Evolutionary conservation across 225 moss, liverwort and hornwort genomes (phyloP).

Genomic region (Marchantia polymorpha): DNA sequence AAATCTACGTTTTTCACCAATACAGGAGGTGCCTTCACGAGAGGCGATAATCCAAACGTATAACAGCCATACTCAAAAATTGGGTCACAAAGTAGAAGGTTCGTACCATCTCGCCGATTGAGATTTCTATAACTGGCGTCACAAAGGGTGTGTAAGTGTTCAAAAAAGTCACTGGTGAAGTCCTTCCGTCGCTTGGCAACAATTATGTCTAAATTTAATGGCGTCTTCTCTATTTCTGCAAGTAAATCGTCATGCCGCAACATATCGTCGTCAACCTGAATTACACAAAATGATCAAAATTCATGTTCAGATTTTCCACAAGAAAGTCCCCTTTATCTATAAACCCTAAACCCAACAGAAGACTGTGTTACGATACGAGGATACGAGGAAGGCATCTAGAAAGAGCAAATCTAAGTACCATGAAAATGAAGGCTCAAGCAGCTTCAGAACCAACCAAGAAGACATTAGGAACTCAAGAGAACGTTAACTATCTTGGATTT

Average conservation of each 20-base stretch:
- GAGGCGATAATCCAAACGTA: too few species aligned
- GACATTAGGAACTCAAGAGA: neutral
- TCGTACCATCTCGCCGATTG: slow-evolving; percentile 51
- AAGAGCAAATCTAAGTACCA: neutral
- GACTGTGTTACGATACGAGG: neutral
- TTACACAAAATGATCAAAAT: neutral
- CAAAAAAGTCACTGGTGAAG: slow-evolving; percentile 86
- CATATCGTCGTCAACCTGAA: slow-evolving; percentile 94
- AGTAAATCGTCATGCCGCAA: slow-evolving; percentile 63
- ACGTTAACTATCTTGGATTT: neutral
- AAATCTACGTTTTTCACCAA: too few species aligned
- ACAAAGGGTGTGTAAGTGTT: slow-evolving; percentile 72
- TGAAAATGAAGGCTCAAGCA: neutral
- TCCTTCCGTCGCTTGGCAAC: slow-evolving; percentile 72
- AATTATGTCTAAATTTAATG: slow-evolving; percentile 52
- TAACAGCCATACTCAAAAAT: neutral
- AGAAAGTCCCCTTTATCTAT: neutral
- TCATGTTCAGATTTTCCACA: too few species aligned
- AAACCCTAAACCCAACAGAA: neutral
- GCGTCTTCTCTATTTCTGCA: slow-evolving; percentile 51
- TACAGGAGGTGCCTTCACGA: too few species aligned
- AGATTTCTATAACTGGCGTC: slow-evolving; percentile 66
- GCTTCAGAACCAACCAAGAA: neutral
- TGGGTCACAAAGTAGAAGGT: neutral
- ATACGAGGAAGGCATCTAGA: neutral